Conservation (phyloP, 192 early-diverging fungal genomes). For the Coemansia guatemalensis region DNA sequence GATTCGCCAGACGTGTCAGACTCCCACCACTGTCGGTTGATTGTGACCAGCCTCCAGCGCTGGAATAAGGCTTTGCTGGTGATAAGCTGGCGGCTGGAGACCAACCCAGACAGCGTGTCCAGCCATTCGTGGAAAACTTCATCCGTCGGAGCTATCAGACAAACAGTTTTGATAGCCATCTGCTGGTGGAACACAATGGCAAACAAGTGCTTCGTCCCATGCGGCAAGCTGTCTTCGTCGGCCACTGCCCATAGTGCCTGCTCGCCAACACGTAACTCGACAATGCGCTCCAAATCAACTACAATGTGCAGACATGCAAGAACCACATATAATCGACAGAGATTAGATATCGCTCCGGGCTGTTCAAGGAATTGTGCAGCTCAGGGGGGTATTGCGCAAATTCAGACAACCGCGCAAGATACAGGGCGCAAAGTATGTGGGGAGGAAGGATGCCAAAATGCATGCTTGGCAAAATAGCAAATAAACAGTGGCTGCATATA, state of each 20-base stretch:
- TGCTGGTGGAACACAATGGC: conserved; percentile 49
- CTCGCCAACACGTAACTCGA: conserved; percentile 47
- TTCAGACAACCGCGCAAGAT: background rate
- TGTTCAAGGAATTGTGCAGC: background rate
- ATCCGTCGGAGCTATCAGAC: conserved; percentile 38
- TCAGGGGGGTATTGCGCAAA: background rate
- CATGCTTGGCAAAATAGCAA: background rate
- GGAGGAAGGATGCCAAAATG: too few species aligned
- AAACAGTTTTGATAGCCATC: conserved; percentile 37
- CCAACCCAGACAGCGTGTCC: conserved; percentile 32
- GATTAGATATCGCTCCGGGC: background rate
- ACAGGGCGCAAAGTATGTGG: too few species aligned
- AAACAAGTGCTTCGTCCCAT: conserved; percentile 41
- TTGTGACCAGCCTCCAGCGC: conserved; percentile 48
- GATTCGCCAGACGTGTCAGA: conserved; percentile 36
- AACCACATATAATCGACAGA: background rate
- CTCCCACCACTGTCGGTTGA: conserved; percentile 52
- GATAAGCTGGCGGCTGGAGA: conserved; percentile 36
- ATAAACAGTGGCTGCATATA: background rate
- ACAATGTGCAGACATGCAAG: conserved; percentile 6
- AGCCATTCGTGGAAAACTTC: conserved; percentile 44
- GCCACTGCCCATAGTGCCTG: conserved; percentile 49
- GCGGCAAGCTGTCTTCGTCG: conserved; percentile 38
- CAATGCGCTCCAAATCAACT: conserved; percentile 55
- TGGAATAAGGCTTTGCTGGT: conserved; percentile 26